phyloP scores from a whole-genome alignment of 2,329 filamentous ascomycete genomes.

The Colletotrichum limetticola region DNA sequence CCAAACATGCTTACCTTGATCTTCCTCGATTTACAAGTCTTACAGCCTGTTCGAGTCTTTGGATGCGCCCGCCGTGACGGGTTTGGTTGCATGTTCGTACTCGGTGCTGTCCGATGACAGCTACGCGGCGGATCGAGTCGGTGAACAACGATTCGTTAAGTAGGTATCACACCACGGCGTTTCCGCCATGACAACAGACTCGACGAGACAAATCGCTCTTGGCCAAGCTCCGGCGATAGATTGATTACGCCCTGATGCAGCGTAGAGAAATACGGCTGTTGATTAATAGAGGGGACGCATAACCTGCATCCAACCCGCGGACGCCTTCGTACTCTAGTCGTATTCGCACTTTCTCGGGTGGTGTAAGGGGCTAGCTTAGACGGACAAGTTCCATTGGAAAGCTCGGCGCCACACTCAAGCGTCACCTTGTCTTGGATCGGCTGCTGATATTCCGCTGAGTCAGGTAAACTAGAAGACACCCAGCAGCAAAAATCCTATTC shows the following conservation, averaged over 20 bases:
- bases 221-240: conserved; percentile 1
- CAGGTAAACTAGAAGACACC: background rate
- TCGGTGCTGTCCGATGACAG: conserved; percentile 2
- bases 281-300: conserved; percentile 22
- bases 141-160: background rate
- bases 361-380: conserved; percentile 11
- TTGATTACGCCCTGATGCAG: background rate
- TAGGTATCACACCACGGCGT: conserved; percentile 3
- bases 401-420: conserved; percentile 12
- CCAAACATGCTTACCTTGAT: conserved; percentile 47
- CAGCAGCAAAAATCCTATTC: background rate
- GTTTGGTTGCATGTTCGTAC: conserved; percentile 33
- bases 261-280: background rate
- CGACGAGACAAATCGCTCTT: background rate
- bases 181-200: conserved; percentile 11
- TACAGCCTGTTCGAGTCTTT: conserved; percentile 52
- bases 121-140: background rate
- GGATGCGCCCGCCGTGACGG: conserved; percentile 32
- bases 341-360: conserved; percentile 28
- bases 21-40: conserved; percentile 51
- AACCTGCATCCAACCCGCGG: conserved; percentile 24
- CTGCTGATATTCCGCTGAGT: conserved; percentile 21
- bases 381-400: conserved; percentile 22
- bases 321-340: conserved; percentile 20
- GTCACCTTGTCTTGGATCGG: background rate